phyloP scores from a whole-genome alignment of 768 basidiomycete genomes.

The Termitomyces sp. region DNA sequence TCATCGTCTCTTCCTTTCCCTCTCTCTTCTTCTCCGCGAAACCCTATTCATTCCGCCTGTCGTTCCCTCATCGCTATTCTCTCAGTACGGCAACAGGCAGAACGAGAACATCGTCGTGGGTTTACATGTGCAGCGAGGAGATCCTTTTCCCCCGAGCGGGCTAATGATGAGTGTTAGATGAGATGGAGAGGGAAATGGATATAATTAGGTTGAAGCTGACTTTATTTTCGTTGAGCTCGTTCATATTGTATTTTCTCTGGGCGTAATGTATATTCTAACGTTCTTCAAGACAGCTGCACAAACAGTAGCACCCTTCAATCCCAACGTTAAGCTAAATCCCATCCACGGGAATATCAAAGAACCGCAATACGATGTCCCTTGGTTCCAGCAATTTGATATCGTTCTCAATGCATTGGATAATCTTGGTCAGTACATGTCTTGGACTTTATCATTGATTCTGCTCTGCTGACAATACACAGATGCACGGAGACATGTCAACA shows the following conservation, averaged over 20 bases:
- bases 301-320: slow-evolving; percentile 81
- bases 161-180: not conserved
- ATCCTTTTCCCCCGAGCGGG: not conserved
- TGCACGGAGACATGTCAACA: slow-evolving; percentile 92
- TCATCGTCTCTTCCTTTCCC: not conserved
- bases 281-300: slow-evolving; percentile 66
- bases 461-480: slow-evolving; percentile 37
- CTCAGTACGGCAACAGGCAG: no score
- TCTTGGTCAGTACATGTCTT: slow-evolving; percentile 52
- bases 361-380: slow-evolving; percentile 77
- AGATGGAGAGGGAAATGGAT: not conserved
- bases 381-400: slow-evolving; percentile 88
- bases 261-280: not conserved
- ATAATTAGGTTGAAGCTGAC: not conserved
- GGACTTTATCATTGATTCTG: not conserved
- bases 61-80: not conserved
- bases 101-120: not conserved
- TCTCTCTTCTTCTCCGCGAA: no score
- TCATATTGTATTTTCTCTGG: not conserved
- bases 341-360: slow-evolving; percentile 97
- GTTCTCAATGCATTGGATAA: slow-evolving; percentile 97
- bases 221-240: not conserved
- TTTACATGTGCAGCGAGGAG: not conserved
- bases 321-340: slow-evolving; percentile 79
- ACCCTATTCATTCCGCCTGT: not conserved